phyloP scores from a whole-genome alignment of 2,329 filamentous ascomycete species.

The Diaporthe destruens region DNA sequence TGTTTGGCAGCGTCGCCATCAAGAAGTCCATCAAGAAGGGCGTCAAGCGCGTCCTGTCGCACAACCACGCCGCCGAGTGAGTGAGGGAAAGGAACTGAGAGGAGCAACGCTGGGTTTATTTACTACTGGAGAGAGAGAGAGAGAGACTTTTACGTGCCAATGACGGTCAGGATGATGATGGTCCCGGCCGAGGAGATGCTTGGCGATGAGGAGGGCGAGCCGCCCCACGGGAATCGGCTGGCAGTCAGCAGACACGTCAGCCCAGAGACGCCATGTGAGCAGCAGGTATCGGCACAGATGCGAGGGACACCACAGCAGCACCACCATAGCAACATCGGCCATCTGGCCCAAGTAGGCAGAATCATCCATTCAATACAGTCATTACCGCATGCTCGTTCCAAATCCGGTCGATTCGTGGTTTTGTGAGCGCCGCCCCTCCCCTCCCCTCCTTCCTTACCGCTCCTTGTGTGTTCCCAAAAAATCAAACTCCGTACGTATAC shows the following conservation, averaged over 20 bases:
- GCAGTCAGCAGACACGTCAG: neutral
- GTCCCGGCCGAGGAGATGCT: conserved; percentile 2
- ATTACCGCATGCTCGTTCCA: conserved; percentile 27
- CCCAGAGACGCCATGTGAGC: neutral
- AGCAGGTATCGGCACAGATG: neutral
- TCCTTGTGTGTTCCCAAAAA: neutral
- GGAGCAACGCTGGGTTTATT: neutral
- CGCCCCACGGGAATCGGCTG: conserved; percentile 6
- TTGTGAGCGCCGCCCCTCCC: neutral
- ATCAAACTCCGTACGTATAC: neutral
- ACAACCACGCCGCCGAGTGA: neutral
- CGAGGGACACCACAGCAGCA: neutral
- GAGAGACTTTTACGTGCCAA: neutral
- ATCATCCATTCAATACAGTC: conserved; percentile 34
- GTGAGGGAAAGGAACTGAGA: neutral
- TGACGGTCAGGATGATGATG: conserved; percentile 10
- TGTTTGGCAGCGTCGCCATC: conserved; percentile 39
- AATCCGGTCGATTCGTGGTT: neutral
- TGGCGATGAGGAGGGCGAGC: conserved; percentile 34
- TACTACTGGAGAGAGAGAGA: neutral
- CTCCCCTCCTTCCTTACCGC: neutral
- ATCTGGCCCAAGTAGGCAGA: neutral
- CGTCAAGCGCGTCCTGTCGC: conserved; percentile 28
- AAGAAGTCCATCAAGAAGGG: conserved; percentile 37
- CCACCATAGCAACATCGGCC: conserved; percentile 4